These are phyloP conservation scores for Trichoderma harzianum DNA, from an alignment of 2,329 filamentous ascomycete genomes.

Conservation along the genomic window DNA sequence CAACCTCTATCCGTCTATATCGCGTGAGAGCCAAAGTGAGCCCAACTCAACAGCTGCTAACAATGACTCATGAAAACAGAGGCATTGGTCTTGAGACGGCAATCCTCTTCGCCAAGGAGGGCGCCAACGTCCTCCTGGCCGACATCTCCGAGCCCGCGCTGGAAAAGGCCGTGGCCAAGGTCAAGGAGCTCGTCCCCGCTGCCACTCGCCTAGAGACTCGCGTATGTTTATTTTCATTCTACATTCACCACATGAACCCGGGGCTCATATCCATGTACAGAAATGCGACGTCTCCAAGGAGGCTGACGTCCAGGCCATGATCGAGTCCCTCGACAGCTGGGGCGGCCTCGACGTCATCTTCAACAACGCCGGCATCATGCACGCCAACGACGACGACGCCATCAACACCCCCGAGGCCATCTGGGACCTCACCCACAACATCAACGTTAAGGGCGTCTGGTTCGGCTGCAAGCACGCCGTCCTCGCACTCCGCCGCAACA, in stretches of 20 bases:
- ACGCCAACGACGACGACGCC: conserved; percentile 75
- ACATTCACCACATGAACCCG: background rate
- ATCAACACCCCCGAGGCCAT: conserved; percentile 82
- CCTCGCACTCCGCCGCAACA: conserved; percentile 71
- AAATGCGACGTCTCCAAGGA: conserved; percentile 81
- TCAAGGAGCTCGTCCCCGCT: conserved; percentile 67
- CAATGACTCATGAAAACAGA: conserved; percentile 42
- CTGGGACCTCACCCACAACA: conserved; percentile 89
- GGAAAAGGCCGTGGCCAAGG: conserved; percentile 70
- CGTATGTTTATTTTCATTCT: conserved; percentile 33
- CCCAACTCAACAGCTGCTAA: conserved; percentile 8
- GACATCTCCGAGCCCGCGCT: conserved; percentile 80
- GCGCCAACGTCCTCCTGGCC: conserved; percentile 78
- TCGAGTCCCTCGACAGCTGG: conserved; percentile 75
- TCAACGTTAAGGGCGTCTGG: conserved; percentile 99
- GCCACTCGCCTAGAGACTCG: conserved; percentile 58
- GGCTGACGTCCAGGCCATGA: conserved; percentile 67
- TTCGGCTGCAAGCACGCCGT: conserved; percentile 91
- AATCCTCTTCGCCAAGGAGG: conserved; percentile 86
- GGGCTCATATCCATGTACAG: conserved; percentile 19
- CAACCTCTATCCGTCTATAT: too few relatives aligned
- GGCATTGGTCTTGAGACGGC: conserved; percentile 91
- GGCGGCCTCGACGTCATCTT: conserved; percentile 89
- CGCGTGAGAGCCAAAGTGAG: background rate
- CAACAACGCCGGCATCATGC: conserved; percentile 99